Percentiles rank a stretch among this genome's conserved stretches.
phyloP scores from a whole-genome alignment of 2,329 filamentous ascomycete species.

The Fusarium haematococcum region DNA sequence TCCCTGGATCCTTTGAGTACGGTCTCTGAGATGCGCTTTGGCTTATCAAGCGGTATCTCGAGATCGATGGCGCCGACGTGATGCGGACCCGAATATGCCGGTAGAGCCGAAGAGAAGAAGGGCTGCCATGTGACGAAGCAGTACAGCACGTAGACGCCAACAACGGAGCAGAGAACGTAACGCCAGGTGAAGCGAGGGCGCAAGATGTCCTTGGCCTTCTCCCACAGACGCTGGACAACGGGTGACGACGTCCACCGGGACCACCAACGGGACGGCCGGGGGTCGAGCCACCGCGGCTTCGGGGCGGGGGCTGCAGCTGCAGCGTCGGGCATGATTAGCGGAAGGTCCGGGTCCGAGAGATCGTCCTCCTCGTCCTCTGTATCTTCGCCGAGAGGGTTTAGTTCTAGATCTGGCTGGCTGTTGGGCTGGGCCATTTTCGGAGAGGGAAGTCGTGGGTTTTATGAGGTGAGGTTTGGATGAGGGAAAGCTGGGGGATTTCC shows the following conservation, averaged over 20 bases:
- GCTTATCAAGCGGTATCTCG: constrained; percentile 55
- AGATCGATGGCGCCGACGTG: constrained; percentile 61
- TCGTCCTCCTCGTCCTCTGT: background rate
- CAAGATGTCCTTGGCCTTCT: constrained; percentile 28
- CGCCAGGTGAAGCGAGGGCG: constrained; percentile 51
- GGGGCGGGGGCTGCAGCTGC: constrained; percentile 11
- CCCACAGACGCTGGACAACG: constrained; percentile 11
- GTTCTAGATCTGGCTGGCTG: constrained; percentile 19
- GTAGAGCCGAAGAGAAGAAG: constrained; percentile 58
- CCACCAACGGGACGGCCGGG: constrained; percentile 21
- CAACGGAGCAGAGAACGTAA: constrained; percentile 47
- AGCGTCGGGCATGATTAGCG: constrained; percentile 25
- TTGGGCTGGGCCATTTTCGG: constrained; percentile 22
- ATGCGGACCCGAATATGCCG: constrained; percentile 57
- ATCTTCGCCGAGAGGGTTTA: constrained; percentile 21
- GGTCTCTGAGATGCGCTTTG: constrained; percentile 47
- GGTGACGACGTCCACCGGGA: constrained; percentile 25
- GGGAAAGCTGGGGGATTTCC: background rate
- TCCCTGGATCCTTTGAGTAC: constrained; percentile 49
- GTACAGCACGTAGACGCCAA: constrained; percentile 52
- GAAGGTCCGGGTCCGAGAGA: constrained; percentile 31
- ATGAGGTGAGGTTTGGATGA: background rate
- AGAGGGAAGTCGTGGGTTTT: background rate
- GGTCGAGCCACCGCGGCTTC: constrained; percentile 41
- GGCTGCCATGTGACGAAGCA: constrained; percentile 55